These are phyloP conservation scores for Trametes sp. DNA, from an alignment of 1,284 basidiomycete species.

Conservation along the genomic window DNA sequence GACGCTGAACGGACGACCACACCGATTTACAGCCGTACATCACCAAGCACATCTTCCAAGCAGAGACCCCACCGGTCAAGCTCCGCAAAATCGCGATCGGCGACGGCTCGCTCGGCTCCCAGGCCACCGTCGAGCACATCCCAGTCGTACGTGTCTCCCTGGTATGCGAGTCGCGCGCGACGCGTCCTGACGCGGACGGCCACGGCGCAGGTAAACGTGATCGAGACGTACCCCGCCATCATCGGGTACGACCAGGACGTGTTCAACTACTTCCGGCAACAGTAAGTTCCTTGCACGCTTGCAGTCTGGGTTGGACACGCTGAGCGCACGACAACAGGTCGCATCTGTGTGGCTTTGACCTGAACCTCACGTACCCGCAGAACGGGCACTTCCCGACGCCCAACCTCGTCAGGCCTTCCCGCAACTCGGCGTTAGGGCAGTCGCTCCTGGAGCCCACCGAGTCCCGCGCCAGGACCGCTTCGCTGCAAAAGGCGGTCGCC, in stretches of 20 bases:
- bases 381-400: constrained; percentile 54
- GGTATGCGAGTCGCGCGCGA: background rate
- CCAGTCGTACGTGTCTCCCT: constrained; percentile 51
- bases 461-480: constrained; percentile 15
- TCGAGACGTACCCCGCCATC: constrained; percentile 75
- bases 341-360: constrained; percentile 56
- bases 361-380: constrained; percentile 77
- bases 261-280: constrained; percentile 69
- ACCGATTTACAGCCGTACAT: constrained; percentile 62
- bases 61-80: constrained; percentile 66
- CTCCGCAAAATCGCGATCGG: constrained; percentile 72
- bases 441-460: constrained; percentile 26
- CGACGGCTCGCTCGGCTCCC: constrained; percentile 65
- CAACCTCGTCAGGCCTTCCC: constrained; percentile 23
- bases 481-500: constrained; percentile 15
- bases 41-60: constrained; percentile 67
- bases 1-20: background rate
- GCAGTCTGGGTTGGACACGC: background rate
- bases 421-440: constrained; percentile 14
- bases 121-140: constrained; percentile 56
- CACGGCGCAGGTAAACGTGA: constrained; percentile 52
- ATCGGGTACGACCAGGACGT: constrained; percentile 74
- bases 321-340: constrained; percentile 15
- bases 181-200: background rate
- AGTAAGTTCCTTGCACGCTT: constrained; percentile 49